Conservation (phyloP, 371 early-diverging fungal genomes). For the Apophysomyces sp. region DNA sequence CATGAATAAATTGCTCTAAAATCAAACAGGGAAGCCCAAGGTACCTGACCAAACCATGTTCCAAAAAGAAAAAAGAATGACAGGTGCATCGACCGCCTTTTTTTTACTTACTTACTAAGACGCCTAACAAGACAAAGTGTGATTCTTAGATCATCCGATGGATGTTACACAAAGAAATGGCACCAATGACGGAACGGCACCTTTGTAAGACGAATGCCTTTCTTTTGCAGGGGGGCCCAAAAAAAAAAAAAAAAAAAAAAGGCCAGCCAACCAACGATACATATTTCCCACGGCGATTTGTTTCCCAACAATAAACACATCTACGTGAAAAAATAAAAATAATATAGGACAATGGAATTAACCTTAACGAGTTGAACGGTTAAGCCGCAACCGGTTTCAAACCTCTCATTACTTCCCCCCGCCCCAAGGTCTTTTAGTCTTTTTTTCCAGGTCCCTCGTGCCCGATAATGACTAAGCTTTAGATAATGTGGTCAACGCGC, state of each 20-base stretch:
- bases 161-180: not conserved
- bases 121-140: not conserved
- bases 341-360: not conserved
- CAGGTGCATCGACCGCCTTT: not conserved
- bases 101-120: too few relatives aligned
- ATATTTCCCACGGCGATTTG: not conserved
- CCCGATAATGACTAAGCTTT: not conserved
- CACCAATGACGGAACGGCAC: not conserved
- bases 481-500: not conserved
- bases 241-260: not conserved
- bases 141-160: conserved; percentile 1
- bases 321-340: not conserved
- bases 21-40: too few relatives aligned
- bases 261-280: too few relatives aligned
- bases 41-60: too few relatives aligned
- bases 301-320: not conserved
- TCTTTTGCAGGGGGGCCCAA: not conserved
- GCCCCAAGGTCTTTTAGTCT: too few relatives aligned
- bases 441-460: not conserved
- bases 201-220: too few relatives aligned
- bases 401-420: not conserved
- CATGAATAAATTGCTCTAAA: too few relatives aligned
- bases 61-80: not conserved
- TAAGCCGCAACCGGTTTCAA: not conserved
- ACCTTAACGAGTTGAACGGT: too few relatives aligned